A percentile compares a stretch with the other conserved stretches of the same genome.
These are phyloP conservation scores for Penicillium herquei DNA, from an alignment of 495 filamentous ascomycete species.

Conservation along the genomic window DNA sequence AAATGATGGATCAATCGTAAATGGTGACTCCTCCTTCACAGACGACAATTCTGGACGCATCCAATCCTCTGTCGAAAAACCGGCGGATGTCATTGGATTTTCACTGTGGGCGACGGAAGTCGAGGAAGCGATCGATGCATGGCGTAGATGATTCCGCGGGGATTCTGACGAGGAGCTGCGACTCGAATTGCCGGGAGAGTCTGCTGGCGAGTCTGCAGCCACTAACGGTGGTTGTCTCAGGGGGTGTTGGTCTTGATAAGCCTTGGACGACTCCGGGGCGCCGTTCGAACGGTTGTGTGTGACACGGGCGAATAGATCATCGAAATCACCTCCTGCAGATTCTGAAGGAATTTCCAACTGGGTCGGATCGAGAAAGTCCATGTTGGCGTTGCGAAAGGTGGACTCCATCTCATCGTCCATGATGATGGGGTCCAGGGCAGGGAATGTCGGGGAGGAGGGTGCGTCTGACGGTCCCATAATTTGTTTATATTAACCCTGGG, in stretches of 20 bases:
- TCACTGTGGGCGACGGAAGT: slow-evolving; percentile 44
- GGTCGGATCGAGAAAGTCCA: slow-evolving; percentile 44
- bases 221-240: slow-evolving; percentile 36
- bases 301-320: slow-evolving; percentile 40
- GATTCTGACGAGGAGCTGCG: slow-evolving; percentile 47
- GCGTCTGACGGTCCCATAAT: slow-evolving; percentile 44
- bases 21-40: slow-evolving; percentile 41
- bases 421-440: slow-evolving; percentile 44
- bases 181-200: slow-evolving; percentile 44
- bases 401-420: slow-evolving; percentile 49
- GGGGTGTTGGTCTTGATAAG: slow-evolving; percentile 34
- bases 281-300: slow-evolving; percentile 29
- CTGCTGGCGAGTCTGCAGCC: slow-evolving; percentile 41
- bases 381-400: slow-evolving; percentile 38
- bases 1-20: slow-evolving; percentile 39
- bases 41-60: slow-evolving; percentile 38
- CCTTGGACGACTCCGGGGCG: slow-evolving; percentile 30
- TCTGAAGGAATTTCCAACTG: slow-evolving; percentile 37
- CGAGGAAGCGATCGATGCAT: slow-evolving; percentile 40
- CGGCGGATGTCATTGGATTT: slow-evolving; percentile 32
- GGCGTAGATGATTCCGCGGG: slow-evolving; percentile 40
- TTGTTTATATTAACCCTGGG: not conserved
- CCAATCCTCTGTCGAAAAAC: slow-evolving; percentile 41
- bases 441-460: slow-evolving; percentile 40
- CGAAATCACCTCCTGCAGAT: slow-evolving; percentile 43